phyloP scores from a whole-genome alignment of 2,329 filamentous ascomycete species.

The Botrytis deweyae region DNA sequence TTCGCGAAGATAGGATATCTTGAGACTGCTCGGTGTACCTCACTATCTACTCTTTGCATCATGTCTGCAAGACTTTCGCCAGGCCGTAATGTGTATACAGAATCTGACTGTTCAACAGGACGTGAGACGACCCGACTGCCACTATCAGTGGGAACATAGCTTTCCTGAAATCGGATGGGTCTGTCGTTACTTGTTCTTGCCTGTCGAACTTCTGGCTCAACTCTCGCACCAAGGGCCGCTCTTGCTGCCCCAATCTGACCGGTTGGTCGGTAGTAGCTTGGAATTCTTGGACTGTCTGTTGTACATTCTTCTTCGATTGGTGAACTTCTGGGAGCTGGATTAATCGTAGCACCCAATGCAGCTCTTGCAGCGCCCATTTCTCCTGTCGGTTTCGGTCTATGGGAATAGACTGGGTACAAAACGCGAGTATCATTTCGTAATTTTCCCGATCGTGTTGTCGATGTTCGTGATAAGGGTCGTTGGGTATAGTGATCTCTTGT shows the following conservation, averaged over 20 bases:
- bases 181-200: not conserved
- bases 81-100: not conserved
- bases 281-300: not conserved
- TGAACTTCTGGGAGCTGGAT: not conserved
- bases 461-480: not conserved
- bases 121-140: not conserved
- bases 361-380: slow-evolving; percentile 7
- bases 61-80: not conserved
- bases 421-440: not conserved
- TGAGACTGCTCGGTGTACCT: not conserved
- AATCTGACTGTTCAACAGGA: not conserved
- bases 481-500: not conserved
- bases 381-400: not conserved
- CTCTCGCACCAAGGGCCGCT: not conserved
- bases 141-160: not conserved
- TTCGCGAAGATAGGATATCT: not conserved
- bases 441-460: not conserved
- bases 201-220: not conserved
- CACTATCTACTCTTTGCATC: not conserved
- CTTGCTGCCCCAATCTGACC: not conserved
- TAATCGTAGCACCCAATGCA: not conserved
- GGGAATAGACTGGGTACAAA: not conserved
- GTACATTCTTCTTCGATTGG: not conserved
- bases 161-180: not conserved
- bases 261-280: not conserved